Percentiles rank a stretch among this genome's conserved stretches.
Conservation (phyloP, 1,284 basidiomycete genomes). For the Sphaerobolus stellatus region DNA sequence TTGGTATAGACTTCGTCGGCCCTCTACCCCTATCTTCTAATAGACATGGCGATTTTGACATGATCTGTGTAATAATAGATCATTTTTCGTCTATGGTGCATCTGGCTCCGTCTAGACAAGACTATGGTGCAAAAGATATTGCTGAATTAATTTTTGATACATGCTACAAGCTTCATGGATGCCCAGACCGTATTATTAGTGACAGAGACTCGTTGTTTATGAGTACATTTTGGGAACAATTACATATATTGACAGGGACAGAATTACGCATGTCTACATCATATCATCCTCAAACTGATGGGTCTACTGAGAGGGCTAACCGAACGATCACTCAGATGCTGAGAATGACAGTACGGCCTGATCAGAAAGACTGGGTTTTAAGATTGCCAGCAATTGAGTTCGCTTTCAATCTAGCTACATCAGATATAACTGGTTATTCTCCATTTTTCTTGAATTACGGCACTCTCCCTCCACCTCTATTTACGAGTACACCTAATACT, state of each 20-base stretch:
- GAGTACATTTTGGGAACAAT: constrained; percentile 39
- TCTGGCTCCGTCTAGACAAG: constrained; percentile 30
- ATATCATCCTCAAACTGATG: constrained; percentile 47
- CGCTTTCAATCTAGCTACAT: constrained; percentile 30
- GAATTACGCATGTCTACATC: constrained; percentile 41
- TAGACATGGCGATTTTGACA: constrained; percentile 35
- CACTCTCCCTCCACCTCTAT: constrained; percentile 29
- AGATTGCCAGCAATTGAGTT: constrained; percentile 25
- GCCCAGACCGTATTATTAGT: constrained; percentile 39
- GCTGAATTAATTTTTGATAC: constrained; percentile 40
- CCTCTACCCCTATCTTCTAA: constrained; percentile 35
- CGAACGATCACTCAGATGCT: constrained; percentile 40
- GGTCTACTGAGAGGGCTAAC: constrained; percentile 40
- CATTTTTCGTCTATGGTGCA: constrained; percentile 36
- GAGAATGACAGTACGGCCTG: constrained; percentile 12
- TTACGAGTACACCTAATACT: constrained; percentile 19
- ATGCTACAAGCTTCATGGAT: constrained; percentile 41
- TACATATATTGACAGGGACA: constrained; percentile 34
- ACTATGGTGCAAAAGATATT: constrained; percentile 34
- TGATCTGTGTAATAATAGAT: constrained; percentile 38
- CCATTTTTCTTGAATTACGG: constrained; percentile 39
- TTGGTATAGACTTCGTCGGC: constrained; percentile 46
- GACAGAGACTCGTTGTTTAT: constrained; percentile 45
- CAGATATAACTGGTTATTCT: constrained; percentile 33
- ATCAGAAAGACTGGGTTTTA: constrained; percentile 23